Evolutionary conservation across 2,329 filamentous ascomycete genomes (phyloP), one percentile per base, ranked within the genome.

Genomic region (Exophiala aquamarina): DNA sequence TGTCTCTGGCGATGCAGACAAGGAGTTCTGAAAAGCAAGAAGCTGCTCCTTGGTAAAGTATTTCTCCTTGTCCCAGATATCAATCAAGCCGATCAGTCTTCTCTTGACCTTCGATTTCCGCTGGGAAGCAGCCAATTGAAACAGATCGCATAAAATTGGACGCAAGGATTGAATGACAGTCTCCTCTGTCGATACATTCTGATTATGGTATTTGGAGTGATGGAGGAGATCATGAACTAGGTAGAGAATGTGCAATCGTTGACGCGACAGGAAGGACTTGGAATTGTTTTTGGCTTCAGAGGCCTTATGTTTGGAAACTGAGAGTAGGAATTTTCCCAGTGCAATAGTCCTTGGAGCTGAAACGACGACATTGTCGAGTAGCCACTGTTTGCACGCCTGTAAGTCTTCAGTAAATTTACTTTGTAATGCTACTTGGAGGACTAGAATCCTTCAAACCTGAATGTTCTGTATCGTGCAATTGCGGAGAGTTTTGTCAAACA

Each of bases 301-400:
- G 42, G 56, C 59, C 59, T 82, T 78, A 33, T 83, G 84, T 53
- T 76, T 80, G 56, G 86, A 78, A 49, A 92, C 70, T 38, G 84
- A 81, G 52, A 78, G 76, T 54, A 94, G 71, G 68, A 89, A 95
- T 69, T 89, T 91, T 58, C 81, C 86, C 57, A 94, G 71, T 33
- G 84, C 79, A 49, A 74, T 71, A 56, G 82, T 77, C 59, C 89
- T 83, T 57, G 77, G 73, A 47, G 78, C 66, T 50, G 89, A 93
- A 48, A 78, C 77, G 59, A 81, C 75, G 63, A 92, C 74, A 71
- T 89, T 81, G 60, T 78, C 77, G 63, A 90, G 70, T 61, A 92
- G 84, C 89, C 89, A 95, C 70, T 80, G 76, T 79, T 91, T 95
- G 79, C 87, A 91, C 76, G 82, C 87, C 90, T 95, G 81, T 53